Base-by-base conservation (phyloP, 495 filamentous ascomycete genomes). In the Neurospora sp. region DNA sequence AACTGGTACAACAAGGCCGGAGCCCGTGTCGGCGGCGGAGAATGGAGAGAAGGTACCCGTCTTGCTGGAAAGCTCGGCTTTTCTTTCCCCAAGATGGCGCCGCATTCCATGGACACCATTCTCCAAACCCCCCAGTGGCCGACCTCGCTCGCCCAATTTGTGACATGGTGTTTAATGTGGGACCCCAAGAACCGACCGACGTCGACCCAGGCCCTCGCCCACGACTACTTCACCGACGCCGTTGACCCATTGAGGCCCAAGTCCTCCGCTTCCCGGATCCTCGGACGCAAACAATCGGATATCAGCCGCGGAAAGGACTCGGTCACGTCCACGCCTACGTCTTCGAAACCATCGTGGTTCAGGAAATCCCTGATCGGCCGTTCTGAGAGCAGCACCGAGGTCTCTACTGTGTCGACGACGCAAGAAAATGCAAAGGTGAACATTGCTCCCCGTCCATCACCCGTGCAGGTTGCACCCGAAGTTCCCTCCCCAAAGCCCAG, bases 91-190 rank as follows among this genome's bases (percentile, higher is more conserved):
- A 98, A 96, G 91, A 99, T 99, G 96, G 94, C 96, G 48, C 96
- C 96, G 27, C 95, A 98, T 79, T 88, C 94, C 6, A 96, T 99
- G 92, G 96, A 98, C 74, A 93, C 92, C 38, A 96, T 98, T 75
- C 87, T 98, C 6, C 93, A 93, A 75, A 77, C 91, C 5, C 94
- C 96, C 16, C 92, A 96, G 78, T 99, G 96, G 96, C 96, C 96
- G 4, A 84, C 90, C 1, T 92, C 93, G 41, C 87, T 99, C 39
- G 90, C 89, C 76, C 87, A 94, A 39, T 98, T 99, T 78, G 96
- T 99, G 69, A 98, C 96, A 2, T 97, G 94, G 94, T 99, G 96
- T 83, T 82, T 99, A 73, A 97, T 98, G 96, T 99, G 96, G 96
- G 96, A 99, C 82, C 96, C 96, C 18, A 94, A 94, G 83, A 90